Conservation (phyloP, 2,329 filamentous ascomycete species). For the Biscogniauxia sp. region DNA sequence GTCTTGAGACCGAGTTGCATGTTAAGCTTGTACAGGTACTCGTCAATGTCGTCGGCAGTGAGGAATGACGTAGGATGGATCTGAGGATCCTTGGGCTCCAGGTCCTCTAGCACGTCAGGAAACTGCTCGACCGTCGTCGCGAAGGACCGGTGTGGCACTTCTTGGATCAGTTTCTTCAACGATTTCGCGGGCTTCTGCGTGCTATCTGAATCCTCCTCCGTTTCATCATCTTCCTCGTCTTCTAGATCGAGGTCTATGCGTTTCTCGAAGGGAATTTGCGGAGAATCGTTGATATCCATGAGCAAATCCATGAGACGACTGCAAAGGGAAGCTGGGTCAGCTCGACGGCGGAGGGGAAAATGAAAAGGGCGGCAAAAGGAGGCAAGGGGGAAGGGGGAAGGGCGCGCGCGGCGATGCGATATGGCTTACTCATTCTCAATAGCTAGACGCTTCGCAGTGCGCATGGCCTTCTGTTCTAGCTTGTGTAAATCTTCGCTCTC, state of each 20-base stretch:
- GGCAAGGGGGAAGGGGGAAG: conserved; percentile 17
- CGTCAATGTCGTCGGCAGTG: conserved; percentile 67
- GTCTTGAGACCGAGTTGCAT: conserved; percentile 42
- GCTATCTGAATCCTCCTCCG: conserved; percentile 42
- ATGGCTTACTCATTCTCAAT: conserved; percentile 83
- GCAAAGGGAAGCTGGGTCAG: conserved; percentile 19
- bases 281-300: conserved; percentile 81
- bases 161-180: conserved; percentile 48
- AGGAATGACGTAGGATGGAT: conserved; percentile 64
- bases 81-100: conserved; percentile 49
- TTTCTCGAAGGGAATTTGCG: conserved; percentile 71
- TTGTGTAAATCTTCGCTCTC: conserved; percentile 80
- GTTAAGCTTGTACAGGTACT: conserved; percentile 69
- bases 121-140: conserved; percentile 60
- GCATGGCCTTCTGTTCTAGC: conserved; percentile 75
- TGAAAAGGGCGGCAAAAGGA: conserved; percentile 6
- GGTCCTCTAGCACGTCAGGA: conserved; percentile 53
- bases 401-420: neutral
- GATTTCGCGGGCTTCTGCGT: conserved; percentile 43
- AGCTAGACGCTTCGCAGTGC: conserved; percentile 77
- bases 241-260: conserved; percentile 68
- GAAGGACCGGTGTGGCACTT: conserved; percentile 52
- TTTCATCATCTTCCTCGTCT: conserved; percentile 38
- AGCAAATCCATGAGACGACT: conserved; percentile 88
- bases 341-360: conserved; percentile 3